phyloP scores from a whole-genome alignment of 139 green algal species.

The Chlamydomonas applanata region DNA sequence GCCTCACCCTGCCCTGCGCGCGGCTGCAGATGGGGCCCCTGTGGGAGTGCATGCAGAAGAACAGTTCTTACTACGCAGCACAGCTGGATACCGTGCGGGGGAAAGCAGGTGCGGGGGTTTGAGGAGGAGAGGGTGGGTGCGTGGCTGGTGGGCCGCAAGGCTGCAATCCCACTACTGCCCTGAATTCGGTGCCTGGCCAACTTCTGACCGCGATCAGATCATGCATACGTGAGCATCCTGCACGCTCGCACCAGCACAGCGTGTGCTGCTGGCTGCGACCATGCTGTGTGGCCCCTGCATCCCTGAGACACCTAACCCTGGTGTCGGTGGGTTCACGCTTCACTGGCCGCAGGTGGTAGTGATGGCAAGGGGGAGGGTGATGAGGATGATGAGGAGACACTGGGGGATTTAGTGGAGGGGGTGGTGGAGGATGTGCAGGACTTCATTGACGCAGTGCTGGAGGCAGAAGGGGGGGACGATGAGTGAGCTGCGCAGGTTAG shows the following conservation, averaged over 20 bases:
- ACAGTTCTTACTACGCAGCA: conserved; percentile 16
- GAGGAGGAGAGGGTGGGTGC: too few species aligned
- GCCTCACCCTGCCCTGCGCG: too few species aligned
- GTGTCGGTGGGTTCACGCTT: neutral
- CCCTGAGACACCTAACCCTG: neutral
- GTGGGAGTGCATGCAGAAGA: conserved; percentile 21
- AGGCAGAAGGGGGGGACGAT: neutral
- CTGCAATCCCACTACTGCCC: too few species aligned
- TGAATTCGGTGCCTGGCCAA: too few species aligned
- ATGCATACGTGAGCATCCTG: too few species aligned
- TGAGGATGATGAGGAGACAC: neutral
- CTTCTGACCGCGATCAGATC: too few species aligned
- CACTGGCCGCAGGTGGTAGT: neutral
- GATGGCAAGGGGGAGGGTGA: neutral
- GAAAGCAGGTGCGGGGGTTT: neutral
- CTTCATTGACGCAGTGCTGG: neutral
- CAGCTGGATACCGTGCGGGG: conserved; percentile 10
- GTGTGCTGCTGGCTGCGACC: too few species aligned
- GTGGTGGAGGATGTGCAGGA: conserved; percentile 6
- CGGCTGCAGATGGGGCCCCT: conserved; percentile 20
- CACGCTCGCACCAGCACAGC: too few species aligned
- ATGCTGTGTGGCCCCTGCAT: too few species aligned
- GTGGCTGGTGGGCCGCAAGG: too few species aligned
- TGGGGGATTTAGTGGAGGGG: neutral
- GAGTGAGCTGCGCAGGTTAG: too few species aligned